Conservation (phyloP, 305 asterid species). For the Stenogyne calaminthoides region DNA sequence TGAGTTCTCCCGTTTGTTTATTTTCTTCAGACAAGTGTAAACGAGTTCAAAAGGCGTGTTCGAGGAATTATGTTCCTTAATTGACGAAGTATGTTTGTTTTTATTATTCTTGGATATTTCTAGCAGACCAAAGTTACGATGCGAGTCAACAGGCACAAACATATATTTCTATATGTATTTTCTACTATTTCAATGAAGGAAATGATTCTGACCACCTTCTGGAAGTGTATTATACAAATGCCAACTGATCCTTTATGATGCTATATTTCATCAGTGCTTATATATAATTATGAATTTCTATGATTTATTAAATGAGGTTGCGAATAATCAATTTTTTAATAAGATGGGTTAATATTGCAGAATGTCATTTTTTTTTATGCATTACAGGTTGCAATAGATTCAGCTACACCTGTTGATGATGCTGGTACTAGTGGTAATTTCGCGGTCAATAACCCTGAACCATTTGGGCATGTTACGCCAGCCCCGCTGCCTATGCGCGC, state of each 20-base stretch:
- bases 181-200: neutral
- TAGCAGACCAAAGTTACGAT: neutral
- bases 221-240: neutral
- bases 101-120: neutral
- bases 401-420: slow-evolving; percentile 97
- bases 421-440: slow-evolving; percentile 76
- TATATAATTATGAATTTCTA: slow-evolving; percentile 1
- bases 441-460: slow-evolving; percentile 71
- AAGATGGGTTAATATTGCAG: neutral
- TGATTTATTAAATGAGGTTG: neutral
- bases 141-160: neutral
- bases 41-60: neutral
- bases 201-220: neutral
- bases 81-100: neutral
- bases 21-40: neutral
- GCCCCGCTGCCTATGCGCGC: slow-evolving; percentile 58
- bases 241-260: slow-evolving; percentile 5
- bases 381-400: slow-evolving; percentile 94
- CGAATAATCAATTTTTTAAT: neutral
- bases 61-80: neutral
- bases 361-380: slow-evolving; percentile 8
- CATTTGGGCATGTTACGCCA: slow-evolving; percentile 75
- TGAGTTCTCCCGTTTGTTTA: neutral
- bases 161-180: neutral
- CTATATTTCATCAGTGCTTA: neutral